phyloP scores from a whole-genome alignment of 2,329 filamentous ascomycete genomes.

The Colletotrichum sp. region DNA sequence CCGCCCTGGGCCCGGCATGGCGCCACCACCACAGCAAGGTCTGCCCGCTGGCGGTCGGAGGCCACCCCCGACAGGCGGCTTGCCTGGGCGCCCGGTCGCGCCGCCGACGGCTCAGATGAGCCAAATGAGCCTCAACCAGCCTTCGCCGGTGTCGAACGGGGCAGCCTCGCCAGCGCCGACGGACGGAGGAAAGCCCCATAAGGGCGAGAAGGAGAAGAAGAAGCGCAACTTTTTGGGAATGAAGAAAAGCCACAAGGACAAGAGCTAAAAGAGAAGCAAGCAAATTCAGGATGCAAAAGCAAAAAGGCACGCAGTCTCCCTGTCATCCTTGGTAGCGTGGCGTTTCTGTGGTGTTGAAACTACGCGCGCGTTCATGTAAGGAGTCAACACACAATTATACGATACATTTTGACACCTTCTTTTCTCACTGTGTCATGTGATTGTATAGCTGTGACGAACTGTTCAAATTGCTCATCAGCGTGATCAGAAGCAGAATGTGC shows the following conservation, averaged over 20 bases:
- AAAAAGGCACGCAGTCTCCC: background rate
- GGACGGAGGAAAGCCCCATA: constrained; percentile 48
- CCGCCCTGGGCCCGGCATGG: constrained; percentile 30
- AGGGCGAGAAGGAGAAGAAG: constrained; percentile 68
- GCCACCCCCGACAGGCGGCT: constrained; percentile 29
- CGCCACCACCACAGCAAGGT: constrained; percentile 22
- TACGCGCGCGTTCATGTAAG: background rate
- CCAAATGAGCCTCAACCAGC: constrained; percentile 54
- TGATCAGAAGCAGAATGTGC: background rate
- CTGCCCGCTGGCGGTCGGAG: constrained; percentile 28
- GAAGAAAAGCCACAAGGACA: constrained; percentile 53
- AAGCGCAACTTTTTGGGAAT: constrained; percentile 62
- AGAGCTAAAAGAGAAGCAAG: background rate
- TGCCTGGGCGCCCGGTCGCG: constrained; percentile 38
- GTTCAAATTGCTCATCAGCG: background rate
- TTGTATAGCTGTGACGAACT: background rate
- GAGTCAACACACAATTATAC: background rate
- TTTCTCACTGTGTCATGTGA: background rate
- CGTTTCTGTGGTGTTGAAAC: constrained; percentile 3
- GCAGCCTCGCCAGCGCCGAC: constrained; percentile 25
- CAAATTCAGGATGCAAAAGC: background rate
- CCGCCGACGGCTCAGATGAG: constrained; percentile 62
- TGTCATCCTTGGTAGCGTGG: background rate
- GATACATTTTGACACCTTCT: background rate
- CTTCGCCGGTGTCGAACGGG: constrained; percentile 22